phyloP scores from a whole-genome alignment of 139 green algal species.

The Chlamydomonas applanata region DNA sequence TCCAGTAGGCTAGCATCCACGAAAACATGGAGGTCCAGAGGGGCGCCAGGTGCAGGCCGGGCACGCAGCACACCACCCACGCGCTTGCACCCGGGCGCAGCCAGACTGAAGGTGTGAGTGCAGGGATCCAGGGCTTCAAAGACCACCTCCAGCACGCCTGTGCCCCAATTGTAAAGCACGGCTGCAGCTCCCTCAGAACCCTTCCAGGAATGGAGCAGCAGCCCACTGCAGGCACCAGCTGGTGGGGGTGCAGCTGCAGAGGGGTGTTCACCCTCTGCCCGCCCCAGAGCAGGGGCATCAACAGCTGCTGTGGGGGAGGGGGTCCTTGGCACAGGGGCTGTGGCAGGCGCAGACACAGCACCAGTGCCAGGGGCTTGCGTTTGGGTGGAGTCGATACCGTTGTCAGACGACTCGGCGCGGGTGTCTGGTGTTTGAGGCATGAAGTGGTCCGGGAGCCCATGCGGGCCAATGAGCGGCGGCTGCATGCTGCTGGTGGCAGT shows the following conservation, averaged over 20 bases:
- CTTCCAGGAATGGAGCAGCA: constrained; percentile 66
- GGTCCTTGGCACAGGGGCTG: too few relatives aligned
- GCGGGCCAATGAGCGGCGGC: too few relatives aligned
- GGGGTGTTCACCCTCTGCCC: not conserved
- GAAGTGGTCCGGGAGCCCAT: too few relatives aligned
- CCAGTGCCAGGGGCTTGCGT: too few relatives aligned
- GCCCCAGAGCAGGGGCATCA: not conserved
- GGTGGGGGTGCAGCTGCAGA: constrained; percentile 8
- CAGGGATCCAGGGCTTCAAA: constrained; percentile 60
- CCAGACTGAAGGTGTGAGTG: constrained; percentile 59
- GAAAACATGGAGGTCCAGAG: constrained; percentile 68
- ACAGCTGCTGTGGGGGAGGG: too few relatives aligned
- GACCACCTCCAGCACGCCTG: constrained; percentile 26
- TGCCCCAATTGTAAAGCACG: constrained; percentile 75
- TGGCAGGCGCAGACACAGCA: too few relatives aligned
- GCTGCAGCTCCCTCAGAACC: constrained; percentile 68
- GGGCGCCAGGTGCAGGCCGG: constrained; percentile 25
- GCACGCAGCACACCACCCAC: constrained; percentile 60
- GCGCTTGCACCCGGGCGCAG: constrained; percentile 38
- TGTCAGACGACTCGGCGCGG: too few relatives aligned
- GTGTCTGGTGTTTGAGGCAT: too few relatives aligned
- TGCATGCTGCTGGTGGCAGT: not conserved
- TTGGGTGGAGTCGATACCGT: too few relatives aligned
- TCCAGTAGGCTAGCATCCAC: constrained; percentile 78
- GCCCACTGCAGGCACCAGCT: constrained; percentile 18